Evolutionary conservation across 805 yeast species (phyloP).

Genomic region (Kluyveromyces dobzhanskii): DNA sequence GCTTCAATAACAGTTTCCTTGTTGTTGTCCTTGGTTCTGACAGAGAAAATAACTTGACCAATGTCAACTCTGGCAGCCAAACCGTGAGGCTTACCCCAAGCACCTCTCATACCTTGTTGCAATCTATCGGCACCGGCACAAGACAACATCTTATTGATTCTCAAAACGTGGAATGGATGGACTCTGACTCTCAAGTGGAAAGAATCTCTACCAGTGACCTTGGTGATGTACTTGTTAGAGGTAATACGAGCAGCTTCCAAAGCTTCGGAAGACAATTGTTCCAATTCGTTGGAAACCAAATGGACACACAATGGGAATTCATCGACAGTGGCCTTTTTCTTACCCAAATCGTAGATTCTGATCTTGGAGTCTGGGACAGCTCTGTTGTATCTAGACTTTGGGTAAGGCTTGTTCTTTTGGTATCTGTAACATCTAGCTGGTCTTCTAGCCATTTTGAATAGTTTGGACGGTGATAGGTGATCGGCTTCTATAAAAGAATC

Average conservation of each 20-base stretch:
- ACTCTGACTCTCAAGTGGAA: conserved; percentile 99
- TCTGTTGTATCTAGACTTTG: conserved; percentile 99
- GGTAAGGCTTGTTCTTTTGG: conserved; percentile 99
- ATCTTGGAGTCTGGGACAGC: conserved; percentile 99
- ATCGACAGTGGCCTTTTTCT: conserved; percentile 99
- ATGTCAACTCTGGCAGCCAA: conserved; percentile 98
- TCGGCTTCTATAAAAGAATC: neutral
- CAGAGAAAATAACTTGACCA: conserved; percentile 97
- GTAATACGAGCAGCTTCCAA: conserved; percentile 99
- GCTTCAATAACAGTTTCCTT: conserved; percentile 97
- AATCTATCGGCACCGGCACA: conserved; percentile 99
- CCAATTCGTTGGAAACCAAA: conserved; percentile 98
- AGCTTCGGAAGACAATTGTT: conserved; percentile 99
- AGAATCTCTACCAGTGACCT: conserved; percentile 95
- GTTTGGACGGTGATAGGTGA: neutral
- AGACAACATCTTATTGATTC: conserved; percentile 99
- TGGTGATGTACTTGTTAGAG: conserved; percentile 99
- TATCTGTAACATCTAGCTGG: conserved; percentile 99
- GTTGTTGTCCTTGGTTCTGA: conserved; percentile 97
- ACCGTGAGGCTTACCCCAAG: conserved; percentile 99
- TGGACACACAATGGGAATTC: conserved; percentile 99
- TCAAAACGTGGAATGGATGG: conserved; percentile 99
- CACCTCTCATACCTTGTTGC: conserved; percentile 99
- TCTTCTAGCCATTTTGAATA: conserved; percentile 95
- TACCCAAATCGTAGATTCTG: conserved; percentile 98